These are phyloP conservation scores for Rosa lucieae DNA, from an alignment of 306 rosid species.

Conservation along the genomic window DNA sequence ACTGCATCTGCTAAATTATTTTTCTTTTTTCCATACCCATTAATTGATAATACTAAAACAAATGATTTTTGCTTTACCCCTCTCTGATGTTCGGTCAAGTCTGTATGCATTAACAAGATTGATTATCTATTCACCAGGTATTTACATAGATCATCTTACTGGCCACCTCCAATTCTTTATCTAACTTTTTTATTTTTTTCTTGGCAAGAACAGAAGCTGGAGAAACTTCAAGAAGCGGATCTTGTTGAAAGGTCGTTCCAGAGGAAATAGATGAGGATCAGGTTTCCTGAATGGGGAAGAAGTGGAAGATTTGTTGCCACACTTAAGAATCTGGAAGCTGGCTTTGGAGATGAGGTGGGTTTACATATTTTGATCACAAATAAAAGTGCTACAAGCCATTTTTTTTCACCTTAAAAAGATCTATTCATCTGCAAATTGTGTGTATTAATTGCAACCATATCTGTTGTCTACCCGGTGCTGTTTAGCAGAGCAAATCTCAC, in stretches of 20 bases:
- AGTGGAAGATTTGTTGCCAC: slow-evolving; percentile 85
- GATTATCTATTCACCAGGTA: not conserved
- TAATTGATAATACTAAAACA: not conserved
- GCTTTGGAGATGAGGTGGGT: slow-evolving; percentile 76
- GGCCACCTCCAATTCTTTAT: slow-evolving; percentile 20
- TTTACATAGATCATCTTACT: not conserved
- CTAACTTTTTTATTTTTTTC: slow-evolving; percentile 27
- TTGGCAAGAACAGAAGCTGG: slow-evolving; percentile 77
- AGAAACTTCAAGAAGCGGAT: slow-evolving; percentile 84
- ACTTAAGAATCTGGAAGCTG: slow-evolving; percentile 69
- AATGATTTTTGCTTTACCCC: not conserved
- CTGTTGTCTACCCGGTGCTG: slow-evolving; percentile 54
- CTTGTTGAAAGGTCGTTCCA: slow-evolving; percentile 87
- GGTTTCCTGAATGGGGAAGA: slow-evolving; percentile 92
- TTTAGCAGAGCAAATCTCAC: slow-evolving; percentile 81
- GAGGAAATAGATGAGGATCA: slow-evolving; percentile 93
- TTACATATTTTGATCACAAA: slow-evolving; percentile 18
- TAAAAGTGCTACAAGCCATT: not conserved
- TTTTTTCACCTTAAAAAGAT: not conserved
- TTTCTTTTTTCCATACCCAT: not conserved
- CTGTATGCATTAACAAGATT: not conserved
- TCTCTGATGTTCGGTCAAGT: not conserved
- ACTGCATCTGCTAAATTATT: not conserved
- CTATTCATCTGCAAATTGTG: not conserved
- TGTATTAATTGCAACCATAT: slow-evolving; percentile 30